phyloP scores from a whole-genome alignment of 2,329 filamentous ascomycete genomes.

The Alternaria sp. region DNA sequence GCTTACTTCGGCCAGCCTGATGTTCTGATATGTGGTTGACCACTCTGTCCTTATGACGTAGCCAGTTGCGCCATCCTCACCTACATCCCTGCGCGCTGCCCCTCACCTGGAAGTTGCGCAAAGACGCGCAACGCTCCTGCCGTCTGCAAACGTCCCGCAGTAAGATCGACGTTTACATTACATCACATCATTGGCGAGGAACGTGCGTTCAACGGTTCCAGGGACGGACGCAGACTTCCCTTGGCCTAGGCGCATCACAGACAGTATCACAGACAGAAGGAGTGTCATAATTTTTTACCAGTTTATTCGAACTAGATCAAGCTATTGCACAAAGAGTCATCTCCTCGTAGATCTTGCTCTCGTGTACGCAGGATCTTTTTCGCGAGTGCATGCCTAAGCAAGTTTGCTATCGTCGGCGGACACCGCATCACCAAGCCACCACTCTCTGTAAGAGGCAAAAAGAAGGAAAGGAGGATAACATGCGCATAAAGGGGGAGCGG shows the following conservation, averaged over 20 bases:
- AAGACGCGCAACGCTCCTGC: constrained; percentile 11
- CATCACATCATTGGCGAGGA: constrained; percentile 8
- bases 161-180: constrained; percentile 16
- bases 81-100: not conserved
- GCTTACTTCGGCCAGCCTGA: not conserved
- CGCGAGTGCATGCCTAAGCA: constrained; percentile 37
- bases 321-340: constrained; percentile 37
- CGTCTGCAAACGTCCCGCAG: not conserved
- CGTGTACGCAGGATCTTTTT: constrained; percentile 15
- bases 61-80: not conserved
- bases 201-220: not conserved
- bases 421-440: constrained; percentile 15
- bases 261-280: not conserved
- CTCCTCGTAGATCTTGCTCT: constrained; percentile 29
- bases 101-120: constrained; percentile 6
- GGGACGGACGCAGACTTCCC: not conserved
- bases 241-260: not conserved
- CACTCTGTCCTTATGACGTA: constrained; percentile 6
- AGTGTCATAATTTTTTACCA: constrained; percentile 21
- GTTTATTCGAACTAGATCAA: constrained; percentile 38
- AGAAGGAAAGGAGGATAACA: constrained; percentile 8
- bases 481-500: constrained; percentile 14
- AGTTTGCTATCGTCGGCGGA: constrained; percentile 15
- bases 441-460: constrained; percentile 1
- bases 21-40: not conserved